Base-by-base conservation (phyloP, 805 yeast genomes). In the Lachancea fermentati region DNA sequence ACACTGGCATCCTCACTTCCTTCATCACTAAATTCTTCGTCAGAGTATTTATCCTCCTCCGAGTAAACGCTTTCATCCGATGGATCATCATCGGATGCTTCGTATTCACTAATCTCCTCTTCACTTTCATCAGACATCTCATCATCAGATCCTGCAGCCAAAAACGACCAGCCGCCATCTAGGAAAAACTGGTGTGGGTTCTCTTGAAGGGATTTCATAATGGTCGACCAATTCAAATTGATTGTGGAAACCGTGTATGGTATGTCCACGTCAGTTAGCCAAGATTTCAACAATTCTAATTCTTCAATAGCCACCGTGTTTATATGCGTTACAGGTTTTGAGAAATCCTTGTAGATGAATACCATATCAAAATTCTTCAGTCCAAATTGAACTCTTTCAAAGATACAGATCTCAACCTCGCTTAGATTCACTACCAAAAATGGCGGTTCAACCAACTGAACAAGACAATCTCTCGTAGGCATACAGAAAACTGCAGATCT, bases 251-350 rank as follows among this genome's bases (percentile, higher is more conserved):
- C 96, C 58, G 89, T 84, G 68, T 75, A 81, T 29, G 98, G 96
- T 48, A 93, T 84, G 62, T 93, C 98, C 57, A 93, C 95, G 61
- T 93, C 95, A n/a, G 95, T 86, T 44, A 93, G 71, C 98, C 98
- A 93, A 37, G 86, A 87, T 63, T 91, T 93, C 46, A 93, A 85
- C 58, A 85, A 91, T 59, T 93, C 98, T 42, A 93, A 68, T 39
- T 84, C 73, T 55, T 85, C 94, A 77, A 88, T 86, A 28, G 97
- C 97, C 44, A 93, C 87, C 3, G 97, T 88, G 62, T 91, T 91
- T 48, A 93, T 79, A 62, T 91, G 97, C 15, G 85, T 85, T 8
- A 87, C 96, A 1, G 97, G 86, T 55, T 75, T 79, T 46, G 73
- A 69, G 62, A 88, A 89, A 63, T 93, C 97, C 63, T 89, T 91